These are phyloP conservation scores for Linum trigynum DNA, from an alignment of 345 rosid species.

Conservation along the genomic window DNA sequence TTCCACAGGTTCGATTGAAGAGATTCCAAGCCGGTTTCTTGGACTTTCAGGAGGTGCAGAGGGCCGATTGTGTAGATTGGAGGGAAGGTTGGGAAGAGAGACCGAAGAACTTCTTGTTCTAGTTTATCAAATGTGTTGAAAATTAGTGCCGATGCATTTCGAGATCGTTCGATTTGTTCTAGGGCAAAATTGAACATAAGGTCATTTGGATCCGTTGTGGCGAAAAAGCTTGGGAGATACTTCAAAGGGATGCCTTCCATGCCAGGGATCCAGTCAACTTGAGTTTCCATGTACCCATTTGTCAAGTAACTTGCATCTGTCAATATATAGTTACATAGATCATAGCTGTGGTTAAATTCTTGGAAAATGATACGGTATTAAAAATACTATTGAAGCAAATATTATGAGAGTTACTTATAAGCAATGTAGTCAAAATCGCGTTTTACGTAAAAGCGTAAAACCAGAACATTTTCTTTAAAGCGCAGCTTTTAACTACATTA, in stretches of 20 bases:
- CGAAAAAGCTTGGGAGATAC: background rate
- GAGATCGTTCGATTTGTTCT: background rate
- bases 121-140: constrained; percentile 1
- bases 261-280: background rate
- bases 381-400: too few relatives aligned
- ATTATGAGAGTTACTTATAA: too few relatives aligned
- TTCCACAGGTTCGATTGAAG: background rate
- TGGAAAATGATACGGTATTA: too few relatives aligned
- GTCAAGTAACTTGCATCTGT: background rate
- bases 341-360: background rate
- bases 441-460: too few relatives aligned
- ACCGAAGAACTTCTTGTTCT: background rate
- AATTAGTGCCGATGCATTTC: background rate
- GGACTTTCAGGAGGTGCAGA: background rate
- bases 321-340: background rate
- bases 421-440: too few relatives aligned
- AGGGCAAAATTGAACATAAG: background rate
- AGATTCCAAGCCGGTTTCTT: background rate
- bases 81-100: background rate
- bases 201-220: background rate
- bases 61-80: background rate
- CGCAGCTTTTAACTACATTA: too few relatives aligned
- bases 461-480: too few relatives aligned
- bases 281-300: background rate
- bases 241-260: background rate